Conservation (phyloP, 495 filamentous ascomycete genomes). For the Penicillium coprophilum region DNA sequence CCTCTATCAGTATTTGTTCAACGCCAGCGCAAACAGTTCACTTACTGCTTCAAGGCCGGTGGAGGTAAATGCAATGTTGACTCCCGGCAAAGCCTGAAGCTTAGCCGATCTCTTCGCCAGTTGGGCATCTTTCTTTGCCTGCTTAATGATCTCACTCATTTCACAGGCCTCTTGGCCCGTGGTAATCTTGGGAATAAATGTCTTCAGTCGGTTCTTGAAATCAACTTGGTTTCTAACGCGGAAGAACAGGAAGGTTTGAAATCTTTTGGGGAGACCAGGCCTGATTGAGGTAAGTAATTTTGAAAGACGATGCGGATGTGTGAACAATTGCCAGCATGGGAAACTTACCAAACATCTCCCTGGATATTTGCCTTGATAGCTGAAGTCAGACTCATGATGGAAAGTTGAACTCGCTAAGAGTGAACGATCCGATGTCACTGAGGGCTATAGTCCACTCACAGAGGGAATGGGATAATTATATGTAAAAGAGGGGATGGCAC, state of each 20-base stretch:
- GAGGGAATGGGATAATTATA: constrained; percentile 1
- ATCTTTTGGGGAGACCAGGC: constrained; percentile 21
- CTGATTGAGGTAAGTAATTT: constrained; percentile 1
- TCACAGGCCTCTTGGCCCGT: constrained; percentile 1
- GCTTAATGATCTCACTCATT: constrained; percentile 9
- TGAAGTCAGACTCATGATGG: constrained; percentile 1
- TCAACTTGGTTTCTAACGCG: constrained; percentile 10
- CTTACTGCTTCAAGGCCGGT: constrained; percentile 16
- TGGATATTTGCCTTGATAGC: constrained; percentile 17
- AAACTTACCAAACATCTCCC: constrained; percentile 17
- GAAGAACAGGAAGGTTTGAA: constrained; percentile 20
- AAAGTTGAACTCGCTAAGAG: not conserved
- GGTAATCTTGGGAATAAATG: constrained; percentile 8
- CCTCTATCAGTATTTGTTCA: not conserved
- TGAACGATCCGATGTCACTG: not conserved
- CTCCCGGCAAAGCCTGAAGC: constrained; percentile 7
- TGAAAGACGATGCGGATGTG: not conserved
- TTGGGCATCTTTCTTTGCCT: not conserved
- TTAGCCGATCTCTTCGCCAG: not conserved
- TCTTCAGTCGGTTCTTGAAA: constrained; percentile 14
- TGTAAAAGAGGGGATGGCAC: not conserved
- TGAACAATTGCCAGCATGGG: not conserved
- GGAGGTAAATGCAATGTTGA: constrained; percentile 15
- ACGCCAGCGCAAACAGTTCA: not conserved
- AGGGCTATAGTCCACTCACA: not conserved